Evolutionary conservation across 1,139 yeast genomes (phyloP).

Genomic region (Pichia sp.): DNA sequence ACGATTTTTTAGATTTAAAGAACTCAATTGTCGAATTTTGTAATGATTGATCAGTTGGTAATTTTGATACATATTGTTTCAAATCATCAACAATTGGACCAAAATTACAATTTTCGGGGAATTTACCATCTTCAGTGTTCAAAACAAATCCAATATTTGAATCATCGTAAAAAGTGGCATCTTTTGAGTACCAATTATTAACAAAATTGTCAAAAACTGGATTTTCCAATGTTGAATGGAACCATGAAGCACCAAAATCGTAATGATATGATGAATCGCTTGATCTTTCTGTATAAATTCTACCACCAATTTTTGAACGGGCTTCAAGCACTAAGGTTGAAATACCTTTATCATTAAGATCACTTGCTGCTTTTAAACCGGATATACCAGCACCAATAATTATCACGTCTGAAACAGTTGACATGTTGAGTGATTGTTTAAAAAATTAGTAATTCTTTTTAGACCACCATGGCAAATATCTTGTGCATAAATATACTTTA

Average conservation of each 20-base stretch:
- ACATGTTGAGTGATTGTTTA: background rate
- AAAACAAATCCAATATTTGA: constrained; percentile 24
- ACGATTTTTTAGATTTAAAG: constrained; percentile 13
- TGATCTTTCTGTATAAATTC: constrained; percentile 35
- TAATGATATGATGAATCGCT: constrained; percentile 31
- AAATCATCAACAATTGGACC: constrained; percentile 50
- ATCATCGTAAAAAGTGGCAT: constrained; percentile 27
- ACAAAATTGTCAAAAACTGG: constrained; percentile 47
- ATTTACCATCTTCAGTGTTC: constrained; percentile 30
- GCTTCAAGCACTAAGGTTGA: constrained; percentile 51
- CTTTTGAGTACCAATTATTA: constrained; percentile 22
- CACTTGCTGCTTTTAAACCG: constrained; percentile 69
- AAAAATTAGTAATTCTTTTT: background rate
- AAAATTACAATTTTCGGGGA: constrained; percentile 28
- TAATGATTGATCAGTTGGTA: constrained; percentile 15
- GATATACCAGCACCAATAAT: constrained; percentile 82
- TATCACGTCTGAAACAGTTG: constrained; percentile 29
- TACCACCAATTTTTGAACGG: constrained; percentile 48
- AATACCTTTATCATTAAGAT: constrained; percentile 41
- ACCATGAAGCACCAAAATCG: constrained; percentile 85
- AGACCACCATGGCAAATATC: background rate
- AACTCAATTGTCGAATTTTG: constrained; percentile 24
- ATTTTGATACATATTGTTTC: constrained; percentile 18
- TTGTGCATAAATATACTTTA: background rate
- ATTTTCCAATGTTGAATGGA: constrained; percentile 67